These are phyloP conservation scores for Dryas alaskensis DNA, from an alignment of 306 rosid species.

Conservation along the genomic window DNA sequence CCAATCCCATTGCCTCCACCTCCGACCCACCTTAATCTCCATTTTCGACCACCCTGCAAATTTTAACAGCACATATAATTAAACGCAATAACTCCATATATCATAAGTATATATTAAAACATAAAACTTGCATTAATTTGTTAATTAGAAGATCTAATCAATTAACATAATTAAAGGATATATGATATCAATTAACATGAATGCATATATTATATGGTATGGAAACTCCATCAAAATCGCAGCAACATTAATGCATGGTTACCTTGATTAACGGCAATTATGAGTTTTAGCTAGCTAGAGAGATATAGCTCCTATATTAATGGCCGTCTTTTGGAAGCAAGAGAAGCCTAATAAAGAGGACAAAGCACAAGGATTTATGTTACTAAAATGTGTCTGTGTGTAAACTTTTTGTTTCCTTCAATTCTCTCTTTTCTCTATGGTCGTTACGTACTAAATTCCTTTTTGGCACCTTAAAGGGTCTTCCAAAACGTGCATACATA, in stretches of 20 bases:
- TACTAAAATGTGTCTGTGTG: background rate
- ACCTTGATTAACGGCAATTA: background rate
- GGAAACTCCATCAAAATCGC: background rate
- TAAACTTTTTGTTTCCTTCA: too few relatives aligned
- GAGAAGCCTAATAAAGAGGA: background rate
- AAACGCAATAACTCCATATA: background rate
- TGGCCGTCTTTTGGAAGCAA: slow-evolving; percentile 6
- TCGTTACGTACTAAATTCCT: slow-evolving; percentile 6
- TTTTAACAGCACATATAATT: background rate
- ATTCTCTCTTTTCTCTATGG: background rate
- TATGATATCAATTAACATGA: too few relatives aligned
- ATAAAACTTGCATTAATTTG: too few relatives aligned
- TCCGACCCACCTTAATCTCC: slow-evolving; percentile 4
- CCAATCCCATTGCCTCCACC: slow-evolving; percentile 19
- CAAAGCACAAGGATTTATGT: background rate
- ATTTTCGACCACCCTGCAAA: slow-evolving; percentile 1
- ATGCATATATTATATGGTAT: too few relatives aligned
- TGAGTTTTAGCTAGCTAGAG: background rate
- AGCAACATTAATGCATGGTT: background rate
- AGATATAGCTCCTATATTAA: background rate
- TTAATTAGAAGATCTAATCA: too few relatives aligned
- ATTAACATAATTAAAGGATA: too few relatives aligned
- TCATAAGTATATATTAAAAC: too few relatives aligned
- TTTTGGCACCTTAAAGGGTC: background rate
- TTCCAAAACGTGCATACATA: slow-evolving; percentile 13